Conservation (phyloP, 1,284 basidiomycete species). For the Irpex sp. region DNA sequence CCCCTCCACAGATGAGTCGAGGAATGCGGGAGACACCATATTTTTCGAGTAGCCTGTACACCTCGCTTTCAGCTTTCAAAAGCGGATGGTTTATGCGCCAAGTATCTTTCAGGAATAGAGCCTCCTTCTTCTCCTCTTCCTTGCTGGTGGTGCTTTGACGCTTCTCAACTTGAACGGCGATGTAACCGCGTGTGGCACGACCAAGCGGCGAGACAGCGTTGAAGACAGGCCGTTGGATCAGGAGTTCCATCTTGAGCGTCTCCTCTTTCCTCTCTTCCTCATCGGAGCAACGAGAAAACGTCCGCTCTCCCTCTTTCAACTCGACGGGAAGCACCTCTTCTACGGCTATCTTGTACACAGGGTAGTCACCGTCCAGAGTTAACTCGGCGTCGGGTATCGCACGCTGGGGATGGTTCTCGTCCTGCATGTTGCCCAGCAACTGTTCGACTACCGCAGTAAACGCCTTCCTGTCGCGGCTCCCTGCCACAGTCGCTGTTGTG, state of each 20-base stretch:
- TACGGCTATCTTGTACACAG: not conserved
- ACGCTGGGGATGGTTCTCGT: not conserved
- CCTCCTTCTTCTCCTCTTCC: not conserved
- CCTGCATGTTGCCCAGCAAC: not conserved
- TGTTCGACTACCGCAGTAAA: not conserved
- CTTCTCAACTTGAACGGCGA: not conserved
- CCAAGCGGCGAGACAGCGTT: not conserved
- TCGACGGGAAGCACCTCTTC: not conserved
- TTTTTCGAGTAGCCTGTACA: not conserved
- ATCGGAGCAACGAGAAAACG: no score
- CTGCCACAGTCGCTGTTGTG: slow-evolving; percentile 13
- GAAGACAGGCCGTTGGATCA: not conserved
- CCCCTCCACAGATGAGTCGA: not conserved
- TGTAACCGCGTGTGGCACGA: slow-evolving; percentile 1
- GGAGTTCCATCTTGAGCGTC: not conserved
- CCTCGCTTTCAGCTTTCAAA: not conserved
- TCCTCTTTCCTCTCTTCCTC: not conserved
- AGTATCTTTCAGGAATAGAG: slow-evolving; percentile 1
- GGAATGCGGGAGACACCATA: not conserved
- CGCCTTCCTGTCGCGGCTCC: not conserved
- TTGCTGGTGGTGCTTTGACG: no score
- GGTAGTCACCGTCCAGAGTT: not conserved
- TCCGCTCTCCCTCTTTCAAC: no score
- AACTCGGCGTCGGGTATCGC: not conserved
- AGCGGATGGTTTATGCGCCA: not conserved